phyloP scores from a whole-genome alignment of 768 basidiomycete species.

The Omphalotus guepiniiformis region DNA sequence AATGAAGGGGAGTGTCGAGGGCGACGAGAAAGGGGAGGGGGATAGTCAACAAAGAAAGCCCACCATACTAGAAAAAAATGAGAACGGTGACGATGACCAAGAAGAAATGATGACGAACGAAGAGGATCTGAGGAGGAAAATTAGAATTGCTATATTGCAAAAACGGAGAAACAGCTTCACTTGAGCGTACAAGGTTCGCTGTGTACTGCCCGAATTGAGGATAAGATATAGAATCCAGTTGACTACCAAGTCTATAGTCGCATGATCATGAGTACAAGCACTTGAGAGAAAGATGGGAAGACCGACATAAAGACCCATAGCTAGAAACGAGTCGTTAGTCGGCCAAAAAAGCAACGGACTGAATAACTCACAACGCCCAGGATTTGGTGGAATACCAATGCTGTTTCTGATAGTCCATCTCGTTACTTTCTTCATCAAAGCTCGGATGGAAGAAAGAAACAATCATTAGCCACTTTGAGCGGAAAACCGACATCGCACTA shows the following conservation, averaged over 20 bases:
- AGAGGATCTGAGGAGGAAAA: background rate
- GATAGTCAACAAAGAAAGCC: slow-evolving; percentile 1
- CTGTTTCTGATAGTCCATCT: slow-evolving; percentile 3
- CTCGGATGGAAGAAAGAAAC: slow-evolving; percentile 2
- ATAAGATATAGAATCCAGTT: slow-evolving; percentile 7
- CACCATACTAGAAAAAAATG: slow-evolving; percentile 1
- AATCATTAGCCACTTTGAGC: background rate
- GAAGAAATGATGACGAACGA: background rate
- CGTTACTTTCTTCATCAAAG: slow-evolving; percentile 1
- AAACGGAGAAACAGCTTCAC: background rate
- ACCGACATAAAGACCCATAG: slow-evolving; percentile 6
- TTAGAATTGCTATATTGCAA: background rate
- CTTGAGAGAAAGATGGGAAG: background rate
- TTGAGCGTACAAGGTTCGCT: slow-evolving; percentile 3
- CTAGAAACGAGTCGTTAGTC: background rate
- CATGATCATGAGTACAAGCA: background rate
- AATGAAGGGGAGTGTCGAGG: slow-evolving; percentile 2
- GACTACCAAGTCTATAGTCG: slow-evolving; percentile 1
- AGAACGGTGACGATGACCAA: background rate
- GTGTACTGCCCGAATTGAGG: slow-evolving; percentile 3
- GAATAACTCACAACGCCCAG: slow-evolving; percentile 8
- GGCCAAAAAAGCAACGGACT: background rate
- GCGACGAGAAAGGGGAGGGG: slow-evolving; percentile 7
- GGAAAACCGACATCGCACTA: background rate
- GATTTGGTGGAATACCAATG: slow-evolving; percentile 8